phyloP scores from a whole-genome alignment of 2,329 filamentous ascomycete genomes.

The Fusarium nygamai region DNA sequence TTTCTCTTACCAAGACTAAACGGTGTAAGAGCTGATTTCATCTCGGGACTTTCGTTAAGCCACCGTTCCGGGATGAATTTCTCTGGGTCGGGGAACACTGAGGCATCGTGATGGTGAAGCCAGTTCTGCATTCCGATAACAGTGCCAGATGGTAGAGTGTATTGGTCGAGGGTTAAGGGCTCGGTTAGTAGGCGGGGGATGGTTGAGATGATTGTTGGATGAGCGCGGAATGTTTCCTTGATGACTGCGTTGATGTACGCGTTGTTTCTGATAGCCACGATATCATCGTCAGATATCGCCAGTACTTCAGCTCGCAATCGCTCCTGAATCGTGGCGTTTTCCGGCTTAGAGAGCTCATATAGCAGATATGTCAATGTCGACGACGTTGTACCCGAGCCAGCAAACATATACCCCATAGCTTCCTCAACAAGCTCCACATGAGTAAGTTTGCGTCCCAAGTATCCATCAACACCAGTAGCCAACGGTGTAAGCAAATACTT shows the following conservation, averaged over 20 bases:
- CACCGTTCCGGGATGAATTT: not conserved
- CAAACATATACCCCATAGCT: not conserved
- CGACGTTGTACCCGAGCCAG: not conserved
- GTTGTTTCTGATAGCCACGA: not conserved
- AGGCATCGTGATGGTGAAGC: not conserved
- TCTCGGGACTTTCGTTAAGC: not conserved
- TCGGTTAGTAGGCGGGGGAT: not conserved
- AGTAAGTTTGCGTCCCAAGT: not conserved
- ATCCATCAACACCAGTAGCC: not conserved
- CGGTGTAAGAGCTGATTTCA: not conserved
- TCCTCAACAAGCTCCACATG: not conserved
- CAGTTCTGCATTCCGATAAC: not conserved
- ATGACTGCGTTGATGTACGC: not conserved
- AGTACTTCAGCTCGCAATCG: fast-evolving
- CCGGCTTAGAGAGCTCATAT: not conserved
- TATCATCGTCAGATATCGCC: fast-evolving
- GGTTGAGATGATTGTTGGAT: not conserved
- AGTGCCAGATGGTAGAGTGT: not conserved
- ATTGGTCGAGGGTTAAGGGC: not conserved
- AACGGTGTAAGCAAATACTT: not conserved
- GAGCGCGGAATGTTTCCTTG: not conserved
- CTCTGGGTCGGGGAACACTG: not conserved
- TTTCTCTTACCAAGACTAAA: not conserved
- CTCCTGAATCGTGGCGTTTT: not conserved
- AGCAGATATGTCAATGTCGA: not conserved